Evolutionary conservation across 495 filamentous ascomycete species (phyloP), one percentile per base, ranked within the genome.

Genomic region (Amphirosellinia nigrospora): DNA sequence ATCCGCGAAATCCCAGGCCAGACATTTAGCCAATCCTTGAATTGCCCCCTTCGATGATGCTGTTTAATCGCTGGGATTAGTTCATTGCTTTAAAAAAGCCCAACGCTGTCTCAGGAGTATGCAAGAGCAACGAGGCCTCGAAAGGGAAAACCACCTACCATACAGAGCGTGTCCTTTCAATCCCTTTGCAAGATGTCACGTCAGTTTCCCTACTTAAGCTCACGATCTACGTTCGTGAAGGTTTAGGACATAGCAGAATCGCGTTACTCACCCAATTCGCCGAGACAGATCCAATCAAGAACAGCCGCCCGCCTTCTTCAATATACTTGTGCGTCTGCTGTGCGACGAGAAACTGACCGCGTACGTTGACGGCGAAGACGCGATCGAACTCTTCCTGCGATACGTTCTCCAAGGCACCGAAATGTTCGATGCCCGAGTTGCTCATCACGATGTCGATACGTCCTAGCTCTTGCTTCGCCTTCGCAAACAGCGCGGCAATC

Each of bases 341-440:
- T 36, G 89, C 90, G 63, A 94, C 91, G 78, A 93, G 91, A 82
- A 92, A 93, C 79, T 94, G 91, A 0, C 86, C 92, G 6, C 89
- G 84, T 7, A 87, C 86, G 77, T 94, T 94, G 59, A 93, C 80
- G 75, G 87, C 87, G 77, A 93, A 92, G 48, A 93, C 88, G 46
- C 85, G 81, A 77, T 94, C 90, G 82, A 88, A 93, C 70, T 89
- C 87, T 61, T 88, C 89, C 73, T 89, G 83, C 4, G 89, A 91
- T 28, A 92, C 84, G 58, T 93, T 89, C 61, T 87, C 84, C 32
- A 88, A 76, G 74, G 81, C 80, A 73, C 85, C 82, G 82, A 84
- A 89, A 64, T 79, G 81, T 78, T 88, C 88, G 72, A 85, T 89
- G 56, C 89, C 89, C 34, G 78, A 82, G 82, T 91, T 91, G 75